Evolutionary conservation across 345 rosid species (phyloP).

Genomic region (Citrus reticulata): DNA sequence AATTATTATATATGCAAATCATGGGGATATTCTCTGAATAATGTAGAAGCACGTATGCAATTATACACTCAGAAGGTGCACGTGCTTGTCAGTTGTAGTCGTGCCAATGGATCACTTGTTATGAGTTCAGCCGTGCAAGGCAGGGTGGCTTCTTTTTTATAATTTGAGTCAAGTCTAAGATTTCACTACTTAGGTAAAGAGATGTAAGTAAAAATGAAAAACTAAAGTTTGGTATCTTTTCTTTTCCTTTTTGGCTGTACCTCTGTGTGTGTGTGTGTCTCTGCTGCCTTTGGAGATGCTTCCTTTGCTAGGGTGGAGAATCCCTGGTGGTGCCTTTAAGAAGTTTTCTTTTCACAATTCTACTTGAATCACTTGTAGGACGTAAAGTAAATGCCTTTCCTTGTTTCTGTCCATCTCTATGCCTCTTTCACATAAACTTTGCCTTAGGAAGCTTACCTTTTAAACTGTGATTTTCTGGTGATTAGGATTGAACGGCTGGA

Average conservation of each 20-base stretch:
- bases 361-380: conserved; percentile 7
- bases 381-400: conserved; percentile 21
- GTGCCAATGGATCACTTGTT: background rate
- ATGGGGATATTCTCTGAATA: background rate
- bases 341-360: conserved; percentile 18
- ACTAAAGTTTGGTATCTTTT: background rate
- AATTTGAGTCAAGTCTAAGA: background rate
- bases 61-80: background rate
- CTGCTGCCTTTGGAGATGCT: conserved; percentile 17
- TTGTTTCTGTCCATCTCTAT: conserved; percentile 3
- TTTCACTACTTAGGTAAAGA: background rate
- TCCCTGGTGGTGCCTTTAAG: conserved; percentile 16
- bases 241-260: background rate
- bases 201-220: background rate
- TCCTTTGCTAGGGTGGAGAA: conserved; percentile 18
- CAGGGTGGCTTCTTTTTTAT: background rate
- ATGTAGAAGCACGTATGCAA: background rate
- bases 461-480: conserved; percentile 27
- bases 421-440: conserved; percentile 6
- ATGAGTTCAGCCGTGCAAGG: background rate
- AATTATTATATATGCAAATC: background rate
- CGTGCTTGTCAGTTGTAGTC: background rate
- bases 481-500: conserved; percentile 86
- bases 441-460: conserved; percentile 16
- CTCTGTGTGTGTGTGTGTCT: background rate